Base-by-base conservation (phyloP, 2,329 filamentous ascomycete species). In the Lasiodiplodia theobromae region DNA sequence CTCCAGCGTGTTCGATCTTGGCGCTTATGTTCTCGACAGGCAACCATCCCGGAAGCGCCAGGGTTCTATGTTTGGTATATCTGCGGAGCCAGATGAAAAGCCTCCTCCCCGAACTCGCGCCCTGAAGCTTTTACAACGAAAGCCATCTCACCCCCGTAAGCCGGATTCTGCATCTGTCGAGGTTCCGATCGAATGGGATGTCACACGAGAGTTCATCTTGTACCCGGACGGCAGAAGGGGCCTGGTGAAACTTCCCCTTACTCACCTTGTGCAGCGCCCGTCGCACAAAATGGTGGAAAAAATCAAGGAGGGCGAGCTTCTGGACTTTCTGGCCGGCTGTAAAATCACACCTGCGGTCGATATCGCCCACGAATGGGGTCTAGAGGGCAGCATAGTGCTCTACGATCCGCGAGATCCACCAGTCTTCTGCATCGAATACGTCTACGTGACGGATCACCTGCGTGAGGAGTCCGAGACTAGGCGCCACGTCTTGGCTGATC, bases 401-500 rank as follows among this genome's bases (percentile, higher is more conserved):
- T 65, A 52, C 31, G 62, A 54, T 34, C 51, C 47, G 11, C 37
- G 38, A 14, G 62, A 52, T 31, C 34, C 52, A 25, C 14, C 34
- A 14, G 25, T 8, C 2, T 23, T 10, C 47, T 21, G 44, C 28
- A 28, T 60, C n/a, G 28, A 63, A 25, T 63, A 54, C 10, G 65
- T 44, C 25, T 60, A 60, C 52, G 5, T 34, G n/a, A 56, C 65
- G 3, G 52, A 67, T 23, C 52, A 57, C 37, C 38, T 60, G 16
- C 23, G n/a, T 3, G 53, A 52, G 18, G 28, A 56, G 2, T 8
- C 31, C 5, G 44, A 67, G 18, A 38, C 23, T 1, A 37, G 66
- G 23, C 31, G 2, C 14, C 6, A 31, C 14, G 38, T 58, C 7
- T n/a, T 67, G 25, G 23, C 44, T 2, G 40, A 51, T 3, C 53